phyloP scores from a whole-genome alignment of 2,329 filamentous ascomycete genomes.

The Venturia carpophila region DNA sequence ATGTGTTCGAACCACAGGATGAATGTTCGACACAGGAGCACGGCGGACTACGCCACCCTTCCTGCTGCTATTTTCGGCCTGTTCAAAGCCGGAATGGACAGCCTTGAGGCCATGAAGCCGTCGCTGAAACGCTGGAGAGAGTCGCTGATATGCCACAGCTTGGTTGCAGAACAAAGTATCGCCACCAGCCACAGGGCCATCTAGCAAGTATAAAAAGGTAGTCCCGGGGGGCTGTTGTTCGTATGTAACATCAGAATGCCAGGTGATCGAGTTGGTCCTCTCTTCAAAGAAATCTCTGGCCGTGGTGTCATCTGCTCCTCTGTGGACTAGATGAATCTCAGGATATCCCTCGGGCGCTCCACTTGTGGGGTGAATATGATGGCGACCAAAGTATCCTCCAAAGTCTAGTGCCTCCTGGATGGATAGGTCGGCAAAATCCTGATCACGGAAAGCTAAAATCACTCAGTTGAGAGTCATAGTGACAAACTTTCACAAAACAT shows the following conservation, averaged over 20 bases:
- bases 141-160: constrained; percentile 69
- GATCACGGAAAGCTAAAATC: constrained; percentile 56
- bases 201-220: constrained; percentile 82
- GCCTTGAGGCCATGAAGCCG: constrained; percentile 73
- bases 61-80: constrained; percentile 61
- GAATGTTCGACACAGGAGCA: constrained; percentile 64
- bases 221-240: constrained; percentile 84
- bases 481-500: neutral
- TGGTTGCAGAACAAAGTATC: constrained; percentile 79
- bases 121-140: constrained; percentile 72
- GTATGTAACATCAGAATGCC: constrained; percentile 85
- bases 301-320: constrained; percentile 56
- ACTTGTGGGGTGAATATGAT: constrained; percentile 74
- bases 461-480: neutral
- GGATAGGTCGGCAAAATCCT: constrained; percentile 58
- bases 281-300: constrained; percentile 56
- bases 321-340: constrained; percentile 71
- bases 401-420: constrained; percentile 62
- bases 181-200: constrained; percentile 69
- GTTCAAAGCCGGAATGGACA: constrained; percentile 73
- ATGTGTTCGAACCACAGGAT: constrained; percentile 75
- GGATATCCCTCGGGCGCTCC: constrained; percentile 67
- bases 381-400: constrained; percentile 69
- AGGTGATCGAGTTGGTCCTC: constrained; percentile 72
- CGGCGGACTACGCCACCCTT: constrained; percentile 64